Base-by-base conservation (phyloP, 768 basidiomycete genomes). In the Tulasnella sp. region DNA sequence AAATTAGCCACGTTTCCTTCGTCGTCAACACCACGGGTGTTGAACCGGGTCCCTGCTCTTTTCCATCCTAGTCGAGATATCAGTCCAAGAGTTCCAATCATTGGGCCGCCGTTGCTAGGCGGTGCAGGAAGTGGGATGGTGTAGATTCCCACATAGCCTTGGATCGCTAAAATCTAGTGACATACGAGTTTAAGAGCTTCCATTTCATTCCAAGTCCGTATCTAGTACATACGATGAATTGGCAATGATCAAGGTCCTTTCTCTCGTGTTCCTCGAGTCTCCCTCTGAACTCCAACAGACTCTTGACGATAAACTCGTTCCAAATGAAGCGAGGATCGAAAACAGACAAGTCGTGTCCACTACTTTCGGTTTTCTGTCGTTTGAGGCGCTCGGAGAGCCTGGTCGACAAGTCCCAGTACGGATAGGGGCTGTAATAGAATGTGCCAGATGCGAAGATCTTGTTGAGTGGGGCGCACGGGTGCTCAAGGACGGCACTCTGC, bases 1-100 rank as follows among this genome's bases (percentile, higher is more conserved):
- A 96, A 97, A 68, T 97, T 97, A 30, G 94, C 94, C 29, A 85
- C 86, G 68, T 92, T 84, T 38, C 93, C 92, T 63, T 92, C 88
- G 68, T 96, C 93, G 67, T 97, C 93, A 9, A 98, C 87, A 1
- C 94, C 94, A 60, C 94, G 80, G 11, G 92, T 92, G 69, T 96
- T 97, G 74, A 98, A 99, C 41, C 96, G 81, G 19, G 96, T 97
- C 2, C 96, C 96, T 24, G 96, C 93, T 63, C 94, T 79, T 72
- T 91, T 93, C 84, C 89, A 93, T 9, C 92, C 85, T 3, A 98
- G 76, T 42, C 96, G 77, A 11, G 87, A 91, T 51, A 97, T 85
- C 59, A 99, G 72, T 3, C 84, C 80, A 21, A 96, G 70, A 0
- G 87, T 87, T 3, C 81, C 86, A 60, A 88, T 75, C 19, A 78